Evolutionary conservation across 1,139 yeast genomes (phyloP), one percentile per base, ranked within the genome.

Genomic region (Saccharomyces uvarum): DNA sequence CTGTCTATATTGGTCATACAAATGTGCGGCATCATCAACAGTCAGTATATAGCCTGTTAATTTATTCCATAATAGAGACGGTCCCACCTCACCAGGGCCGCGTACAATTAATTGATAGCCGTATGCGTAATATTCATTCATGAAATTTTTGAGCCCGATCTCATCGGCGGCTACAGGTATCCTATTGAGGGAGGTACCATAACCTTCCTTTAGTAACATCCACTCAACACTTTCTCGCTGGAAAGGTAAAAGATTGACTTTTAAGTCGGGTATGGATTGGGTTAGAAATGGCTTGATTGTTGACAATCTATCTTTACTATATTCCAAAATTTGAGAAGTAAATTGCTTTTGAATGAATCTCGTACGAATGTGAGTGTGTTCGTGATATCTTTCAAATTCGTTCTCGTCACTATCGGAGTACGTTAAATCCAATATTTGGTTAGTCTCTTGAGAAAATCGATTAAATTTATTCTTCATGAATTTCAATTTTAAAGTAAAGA

Each of bases 181-280:
- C 4, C 19, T 26, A 38, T n/a, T 19, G 11, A 38, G 6, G 19
- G 44, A 38, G 11, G 11, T 9, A 11, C 26, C 44, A 50, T 51
- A 38, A 7, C 51, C 48, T 31, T 69, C 73, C 53, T 67, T 68
- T 4, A 49, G 26, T 7, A 68, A 44, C 68, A 70, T 64, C 73
- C 73, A 70, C 48, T 63, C 61, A 4, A 70, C 64, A 26, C 70
- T 63, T 38, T 62, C 60, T 44, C 57, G 55, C 52, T 70, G 73
- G 47, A 68, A 70, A 2, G 71, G 68, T 44, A 65, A 55, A 14
- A 70, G 55, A 3, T 53, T 53, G 3, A 62, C 56, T 24, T 61
- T 56, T 46, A 66, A 55, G 28, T 50, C 55, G 28, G 54, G 44
- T 38, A 38, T 38, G 7, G 44, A 38, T 16, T 42, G 21, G 8